Base-by-base conservation (phyloP, 768 basidiomycete species). In the Amanita thiersii region DNA sequence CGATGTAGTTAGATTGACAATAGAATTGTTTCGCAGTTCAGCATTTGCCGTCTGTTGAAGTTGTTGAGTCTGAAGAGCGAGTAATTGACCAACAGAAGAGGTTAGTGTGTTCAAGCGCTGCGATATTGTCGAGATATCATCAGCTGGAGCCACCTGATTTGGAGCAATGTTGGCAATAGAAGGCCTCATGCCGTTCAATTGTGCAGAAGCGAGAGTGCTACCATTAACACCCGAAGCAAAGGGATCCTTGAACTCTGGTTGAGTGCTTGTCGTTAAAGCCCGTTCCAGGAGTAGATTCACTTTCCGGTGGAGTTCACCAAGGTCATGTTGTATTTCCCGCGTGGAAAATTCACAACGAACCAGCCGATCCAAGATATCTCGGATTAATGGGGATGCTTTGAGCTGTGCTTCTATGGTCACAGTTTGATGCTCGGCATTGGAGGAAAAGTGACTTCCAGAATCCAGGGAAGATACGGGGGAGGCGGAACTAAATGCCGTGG, bases 171-270 rank as follows among this genome's bases (percentile, higher is more conserved):
- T 78, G 5, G 75, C 73, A 43, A 81, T 68, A 10, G 84, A 89
- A 33, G 72, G 72, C 36, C 86, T 75, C 23, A 74, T 69, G 25
- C 69, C 66, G 44, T 61, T 66, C 43, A 65, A 42, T 12, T 58
- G 53, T 30, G 62, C n/a, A n/a, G n/a, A 46, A 32, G 62, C 54
- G 47, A 64, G 61, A 40, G 50, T 50, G 33, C 60, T 54, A 31
- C 57, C 58, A 45, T 66, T 65, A 20, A 57, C 47, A 42, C 61
- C 63, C 18, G 74, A 55, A 23, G 84, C 77, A 52, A 89, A 89
- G 0, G 86, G 86, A 53, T 88, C 79, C 55, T 83, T 82, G 68
- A 88, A 89, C 50, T 87, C 86, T n/a, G 82, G 81, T 44, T 78
- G 72, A 10, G 58, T 50, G 20, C 53, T 52, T 24, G 57, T 50